Conservation (phyloP, 768 basidiomycete genomes). For the Lactarius quietus region DNA sequence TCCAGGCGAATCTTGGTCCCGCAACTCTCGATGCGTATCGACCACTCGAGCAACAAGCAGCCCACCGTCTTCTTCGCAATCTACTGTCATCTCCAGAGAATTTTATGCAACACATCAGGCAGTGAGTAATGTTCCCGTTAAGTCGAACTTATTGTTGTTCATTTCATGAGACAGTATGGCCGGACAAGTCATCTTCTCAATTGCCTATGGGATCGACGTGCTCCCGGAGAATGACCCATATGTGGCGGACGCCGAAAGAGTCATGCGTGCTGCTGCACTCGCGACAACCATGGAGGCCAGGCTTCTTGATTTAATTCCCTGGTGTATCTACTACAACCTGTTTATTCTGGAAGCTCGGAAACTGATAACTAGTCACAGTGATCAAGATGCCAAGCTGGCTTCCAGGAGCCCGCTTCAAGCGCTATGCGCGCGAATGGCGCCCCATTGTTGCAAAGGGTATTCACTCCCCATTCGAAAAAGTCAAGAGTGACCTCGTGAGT, state of each 20-base stretch:
- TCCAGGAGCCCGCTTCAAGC: not conserved
- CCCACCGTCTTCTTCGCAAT: too few species aligned
- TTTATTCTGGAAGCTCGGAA: not conserved
- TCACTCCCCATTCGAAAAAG: not conserved
- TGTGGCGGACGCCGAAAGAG: not conserved
- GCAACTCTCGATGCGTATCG: not conserved
- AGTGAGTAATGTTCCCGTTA: not conserved
- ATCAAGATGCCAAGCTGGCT: not conserved
- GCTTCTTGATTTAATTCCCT: not conserved
- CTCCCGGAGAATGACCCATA: not conserved
- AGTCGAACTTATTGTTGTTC: not conserved
- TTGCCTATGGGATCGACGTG: not conserved
- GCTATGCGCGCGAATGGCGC: not conserved
- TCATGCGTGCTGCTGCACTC: not conserved
- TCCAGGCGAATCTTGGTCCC: not conserved
- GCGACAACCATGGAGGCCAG: not conserved
- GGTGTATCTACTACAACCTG: not conserved
- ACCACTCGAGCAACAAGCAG: not conserved
- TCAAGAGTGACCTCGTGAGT: not conserved
- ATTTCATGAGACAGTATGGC: not conserved
- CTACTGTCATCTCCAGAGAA: not conserved
- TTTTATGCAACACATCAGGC: not conserved
- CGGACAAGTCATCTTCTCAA: not conserved
- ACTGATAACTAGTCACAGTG: not conserved
- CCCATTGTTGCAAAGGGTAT: not conserved